These are phyloP conservation scores for Leishmania amazonensis DNA, from an alignment of 208 protist genomes.

Conservation along the genomic window DNA sequence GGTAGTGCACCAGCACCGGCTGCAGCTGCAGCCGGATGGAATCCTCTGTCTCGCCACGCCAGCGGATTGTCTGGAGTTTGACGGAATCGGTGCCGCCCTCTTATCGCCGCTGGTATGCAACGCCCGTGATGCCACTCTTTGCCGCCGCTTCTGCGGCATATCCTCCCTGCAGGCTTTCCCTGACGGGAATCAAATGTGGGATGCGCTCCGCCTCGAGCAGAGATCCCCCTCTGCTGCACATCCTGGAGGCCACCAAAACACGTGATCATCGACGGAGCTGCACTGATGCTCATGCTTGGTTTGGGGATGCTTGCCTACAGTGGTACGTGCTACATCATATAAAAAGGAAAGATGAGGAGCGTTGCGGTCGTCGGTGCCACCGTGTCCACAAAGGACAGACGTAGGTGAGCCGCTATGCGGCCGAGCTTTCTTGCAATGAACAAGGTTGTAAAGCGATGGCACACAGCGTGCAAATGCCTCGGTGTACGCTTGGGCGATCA, in stretches of 20 bases:
- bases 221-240: conserved; percentile 6
- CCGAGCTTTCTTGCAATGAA: not conserved
- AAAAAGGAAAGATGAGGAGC: not conserved
- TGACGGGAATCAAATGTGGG: conserved; percentile 40
- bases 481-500: not conserved
- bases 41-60: conserved; percentile 36
- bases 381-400: not conserved
- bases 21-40: conserved; percentile 38
- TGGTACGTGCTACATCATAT: too few species aligned
- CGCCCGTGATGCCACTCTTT: conserved; percentile 14
- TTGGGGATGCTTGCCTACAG: not conserved
- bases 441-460: not conserved
- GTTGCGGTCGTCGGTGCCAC: not conserved
- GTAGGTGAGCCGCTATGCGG: not conserved
- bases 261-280: conserved; percentile 15
- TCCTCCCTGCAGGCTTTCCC: conserved; percentile 11
- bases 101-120: conserved; percentile 27
- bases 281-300: conserved; percentile 10
- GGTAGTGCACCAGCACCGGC: conserved; percentile 55
- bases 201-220: conserved; percentile 20
- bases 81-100: conserved; percentile 18
- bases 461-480: not conserved
- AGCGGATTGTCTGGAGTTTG: conserved; percentile 35
- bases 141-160: not conserved
- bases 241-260: conserved; percentile 30